Conservation (phyloP, 2,329 filamentous ascomycete genomes). For the Stylonectria norvegica region DNA sequence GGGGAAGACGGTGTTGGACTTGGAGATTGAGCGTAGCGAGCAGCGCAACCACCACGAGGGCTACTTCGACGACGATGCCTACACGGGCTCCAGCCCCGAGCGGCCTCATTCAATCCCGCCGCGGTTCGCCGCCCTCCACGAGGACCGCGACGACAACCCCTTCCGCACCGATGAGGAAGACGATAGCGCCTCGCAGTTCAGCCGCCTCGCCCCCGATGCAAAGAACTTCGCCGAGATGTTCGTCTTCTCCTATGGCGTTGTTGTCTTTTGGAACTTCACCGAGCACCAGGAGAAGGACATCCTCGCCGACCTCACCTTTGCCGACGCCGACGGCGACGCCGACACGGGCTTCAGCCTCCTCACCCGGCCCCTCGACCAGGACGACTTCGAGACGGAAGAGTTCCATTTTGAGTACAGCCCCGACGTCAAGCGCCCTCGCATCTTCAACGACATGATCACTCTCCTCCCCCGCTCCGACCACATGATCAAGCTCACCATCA, state of each 20-base stretch:
- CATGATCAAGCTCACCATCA: conserved; percentile 98
- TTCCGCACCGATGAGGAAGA: conserved; percentile 30
- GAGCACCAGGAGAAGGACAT: conserved; percentile 96
- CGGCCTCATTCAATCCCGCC: conserved; percentile 25
- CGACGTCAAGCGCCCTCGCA: conserved; percentile 78
- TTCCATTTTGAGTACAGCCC: conserved; percentile 97
- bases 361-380: conserved; percentile 75
- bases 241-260: conserved; percentile 94
- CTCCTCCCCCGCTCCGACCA: conserved; percentile 85
- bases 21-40: conserved; percentile 95
- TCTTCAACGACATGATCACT: conserved; percentile 99
- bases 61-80: conserved; percentile 75
- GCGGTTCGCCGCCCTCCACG: conserved; percentile 32
- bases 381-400: conserved; percentile 94
- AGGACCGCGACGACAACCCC: conserved; percentile 28
- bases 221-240: conserved; percentile 92
- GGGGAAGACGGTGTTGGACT: conserved; percentile 86
- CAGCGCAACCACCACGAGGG: conserved; percentile 85
- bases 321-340: conserved; percentile 61
- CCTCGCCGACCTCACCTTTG: conserved; percentile 89
- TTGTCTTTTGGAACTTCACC: conserved; percentile 98
- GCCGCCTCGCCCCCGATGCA: conserved; percentile 64
- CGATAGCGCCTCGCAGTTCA: conserved; percentile 48
- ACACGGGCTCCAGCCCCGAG: conserved; percentile 36
- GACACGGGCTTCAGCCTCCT: conserved; percentile 65